These are phyloP conservation scores for Russula sp. DNA, from an alignment of 768 basidiomycete species.

Conservation along the genomic window DNA sequence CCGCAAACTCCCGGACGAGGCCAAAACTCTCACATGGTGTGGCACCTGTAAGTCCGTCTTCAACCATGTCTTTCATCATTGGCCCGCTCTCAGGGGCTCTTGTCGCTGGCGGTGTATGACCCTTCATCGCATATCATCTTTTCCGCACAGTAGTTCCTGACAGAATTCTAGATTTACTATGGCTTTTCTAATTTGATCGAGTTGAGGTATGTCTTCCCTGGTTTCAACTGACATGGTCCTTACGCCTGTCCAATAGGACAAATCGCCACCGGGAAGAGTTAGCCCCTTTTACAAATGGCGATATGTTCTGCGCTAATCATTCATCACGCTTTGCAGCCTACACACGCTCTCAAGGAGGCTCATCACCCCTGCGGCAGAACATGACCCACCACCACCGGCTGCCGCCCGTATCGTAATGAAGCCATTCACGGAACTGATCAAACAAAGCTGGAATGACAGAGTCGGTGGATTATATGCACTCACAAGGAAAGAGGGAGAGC, in stretches of 20 bases:
- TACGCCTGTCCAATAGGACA: conserved; percentile 42
- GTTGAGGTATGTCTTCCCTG: conserved; percentile 43
- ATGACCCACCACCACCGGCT: conserved; percentile 23
- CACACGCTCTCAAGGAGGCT: conserved; percentile 18
- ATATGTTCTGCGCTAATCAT: neutral
- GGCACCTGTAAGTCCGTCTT: neutral
- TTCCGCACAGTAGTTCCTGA: conserved; percentile 31
- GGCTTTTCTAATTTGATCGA: conserved; percentile 66
- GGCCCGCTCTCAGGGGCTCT: conserved; percentile 71
- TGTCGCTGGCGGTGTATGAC: conserved; percentile 61
- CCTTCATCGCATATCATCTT: neutral
- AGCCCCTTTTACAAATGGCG: conserved; percentile 31
- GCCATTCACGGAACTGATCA: conserved; percentile 20
- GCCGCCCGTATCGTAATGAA: conserved; percentile 25
- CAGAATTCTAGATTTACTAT: conserved; percentile 48
- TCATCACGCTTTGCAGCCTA: conserved; percentile 8
- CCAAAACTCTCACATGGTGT: too few relatives aligned
- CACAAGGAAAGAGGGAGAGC: conserved; percentile 18
- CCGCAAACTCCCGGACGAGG: neutral
- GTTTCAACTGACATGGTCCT: conserved; percentile 6
- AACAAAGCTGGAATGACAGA: conserved; percentile 29
- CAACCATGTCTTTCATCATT: conserved; percentile 55
- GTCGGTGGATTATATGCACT: conserved; percentile 20
- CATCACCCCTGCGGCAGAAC: conserved; percentile 19
- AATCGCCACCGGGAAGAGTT: conserved; percentile 56